Evolutionary conservation across 2,329 filamentous ascomycete genomes (phyloP).

Genomic region (Pyrenophora tritici-repentis): DNA sequence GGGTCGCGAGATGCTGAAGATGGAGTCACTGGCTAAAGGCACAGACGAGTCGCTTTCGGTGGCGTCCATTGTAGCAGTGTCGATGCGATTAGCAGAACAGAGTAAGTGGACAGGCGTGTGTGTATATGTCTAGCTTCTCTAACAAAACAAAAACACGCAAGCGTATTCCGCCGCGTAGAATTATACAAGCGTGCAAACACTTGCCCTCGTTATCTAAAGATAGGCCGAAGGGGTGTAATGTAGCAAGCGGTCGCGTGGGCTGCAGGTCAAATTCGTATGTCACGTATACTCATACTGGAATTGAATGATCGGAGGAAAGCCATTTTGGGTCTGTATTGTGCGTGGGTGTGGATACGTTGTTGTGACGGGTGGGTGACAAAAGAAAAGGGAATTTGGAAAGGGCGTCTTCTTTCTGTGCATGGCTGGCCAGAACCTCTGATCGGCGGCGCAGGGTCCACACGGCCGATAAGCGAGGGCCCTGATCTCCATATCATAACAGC

Average conservation of each 20-base stretch:
- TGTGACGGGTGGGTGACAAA: no score
- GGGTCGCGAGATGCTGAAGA: conserved; percentile 20
- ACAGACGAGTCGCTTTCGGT: conserved; percentile 15
- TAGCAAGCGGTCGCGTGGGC: conserved; percentile 10
- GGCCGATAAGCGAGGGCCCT: neutral
- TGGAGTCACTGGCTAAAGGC: conserved; percentile 13
- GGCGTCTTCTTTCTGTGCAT: neutral
- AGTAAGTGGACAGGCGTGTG: neutral
- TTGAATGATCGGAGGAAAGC: conserved; percentile 33
- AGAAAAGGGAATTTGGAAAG: neutral
- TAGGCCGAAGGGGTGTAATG: neutral
- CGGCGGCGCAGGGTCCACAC: no score
- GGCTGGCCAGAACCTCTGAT: no score
- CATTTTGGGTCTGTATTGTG: conserved; percentile 22
- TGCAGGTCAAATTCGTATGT: conserved; percentile 39
- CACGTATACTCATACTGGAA: conserved; percentile 33
- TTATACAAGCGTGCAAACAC: neutral
- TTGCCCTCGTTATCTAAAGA: neutral
- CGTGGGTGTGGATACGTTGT: neutral
- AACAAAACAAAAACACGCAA: conserved; percentile 4
- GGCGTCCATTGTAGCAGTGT: conserved; percentile 13
- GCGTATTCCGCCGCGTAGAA: neutral
- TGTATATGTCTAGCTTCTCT: neutral
- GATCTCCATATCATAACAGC: neutral
- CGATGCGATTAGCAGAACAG: conserved; percentile 6